Base-by-base conservation (phyloP, 83 land plant genomes). In the Diphasiastrum complanatum region DNA sequence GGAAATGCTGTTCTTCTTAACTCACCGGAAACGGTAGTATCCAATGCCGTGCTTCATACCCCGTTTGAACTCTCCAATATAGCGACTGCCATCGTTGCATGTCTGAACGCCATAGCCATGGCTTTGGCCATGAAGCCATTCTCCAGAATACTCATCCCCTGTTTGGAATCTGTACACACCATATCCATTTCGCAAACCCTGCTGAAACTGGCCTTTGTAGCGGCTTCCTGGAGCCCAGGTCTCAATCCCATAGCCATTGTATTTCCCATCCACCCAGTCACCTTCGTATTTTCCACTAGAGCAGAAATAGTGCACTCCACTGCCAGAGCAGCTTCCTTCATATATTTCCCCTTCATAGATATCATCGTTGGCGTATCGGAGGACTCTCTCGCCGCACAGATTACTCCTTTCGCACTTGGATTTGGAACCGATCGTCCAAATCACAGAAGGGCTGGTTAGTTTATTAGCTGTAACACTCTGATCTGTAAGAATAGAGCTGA, bases 171-270 rank as follows among this genome's bases (percentile, higher is more conserved):
- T 70, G 67, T 88, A 88, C 38, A 85, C 78, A 23, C 95, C 95
- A 71, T 77, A 82, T 0, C 95, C 95, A 49, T 83, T 78, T 64
- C 95, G 72, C 48, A 80, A 68, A 0, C 95, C 95, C 61, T 83
- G 84, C 40, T 85, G 63, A 66, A 85, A 88, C 47, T 85, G 95
- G 11, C 95, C 95, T n/a, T 85, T 41, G 47, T 85, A 88, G 26
- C 91, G 81, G 67, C 95, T 88, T 1, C 95, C 95, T 23, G 79
- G 75, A 5, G 95, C 91, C 95, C 95, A 88, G 26, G 91, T 85
- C 77, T 88, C 95, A 20, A 88, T 84, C 12, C 95, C 95, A 69
- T 80, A 74, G 0, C 95, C 95, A 64, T 88, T 87, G 72, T 88
- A 88, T 60, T 88, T 85, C 27, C 83, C 95, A 70, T 85, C 91